These are phyloP conservation scores for Podila horticola DNA, from an alignment of 192 early-diverging fungal genomes.

Conservation along the genomic window DNA sequence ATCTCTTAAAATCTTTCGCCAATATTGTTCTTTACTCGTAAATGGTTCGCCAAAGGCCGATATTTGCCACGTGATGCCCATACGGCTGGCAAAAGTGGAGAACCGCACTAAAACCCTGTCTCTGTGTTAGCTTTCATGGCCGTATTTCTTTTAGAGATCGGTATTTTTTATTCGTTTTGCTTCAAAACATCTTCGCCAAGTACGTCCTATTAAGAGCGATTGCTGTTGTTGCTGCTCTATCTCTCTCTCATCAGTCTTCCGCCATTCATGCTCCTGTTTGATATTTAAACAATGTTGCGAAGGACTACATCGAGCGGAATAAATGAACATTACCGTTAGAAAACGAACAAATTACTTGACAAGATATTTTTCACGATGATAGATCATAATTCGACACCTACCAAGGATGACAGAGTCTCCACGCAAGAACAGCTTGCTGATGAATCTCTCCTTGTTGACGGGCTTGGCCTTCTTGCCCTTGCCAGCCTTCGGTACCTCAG, in stretches of 20 bases:
- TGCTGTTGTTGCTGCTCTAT: background rate
- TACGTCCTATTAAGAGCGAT: background rate
- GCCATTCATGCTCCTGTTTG: background rate
- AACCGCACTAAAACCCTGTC: no score
- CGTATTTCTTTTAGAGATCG: background rate
- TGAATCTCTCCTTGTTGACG: constrained; percentile 98
- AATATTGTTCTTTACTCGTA: background rate
- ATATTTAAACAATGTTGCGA: constrained; percentile 40
- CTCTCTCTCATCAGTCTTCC: background rate
- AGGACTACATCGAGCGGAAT: constrained; percentile 11
- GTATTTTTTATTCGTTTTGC: background rate
- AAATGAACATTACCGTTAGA: no score
- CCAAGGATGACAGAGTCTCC: constrained; percentile 96
- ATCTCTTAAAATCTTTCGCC: background rate
- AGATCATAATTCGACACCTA: constrained; percentile 20
- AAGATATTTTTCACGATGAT: no score
- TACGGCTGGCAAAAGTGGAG: no score
- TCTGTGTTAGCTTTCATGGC: no score
- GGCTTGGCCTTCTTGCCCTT: constrained; percentile 98
- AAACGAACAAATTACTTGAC: no score
- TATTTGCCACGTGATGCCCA: no score
- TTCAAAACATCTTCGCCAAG: background rate
- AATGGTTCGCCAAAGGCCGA: background rate
- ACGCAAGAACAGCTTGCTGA: constrained; percentile 97
- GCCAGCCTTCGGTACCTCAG: constrained; percentile 88